phyloP scores from a whole-genome alignment of 169 alveolate genomes.

The Eimeria praecox region DNA sequence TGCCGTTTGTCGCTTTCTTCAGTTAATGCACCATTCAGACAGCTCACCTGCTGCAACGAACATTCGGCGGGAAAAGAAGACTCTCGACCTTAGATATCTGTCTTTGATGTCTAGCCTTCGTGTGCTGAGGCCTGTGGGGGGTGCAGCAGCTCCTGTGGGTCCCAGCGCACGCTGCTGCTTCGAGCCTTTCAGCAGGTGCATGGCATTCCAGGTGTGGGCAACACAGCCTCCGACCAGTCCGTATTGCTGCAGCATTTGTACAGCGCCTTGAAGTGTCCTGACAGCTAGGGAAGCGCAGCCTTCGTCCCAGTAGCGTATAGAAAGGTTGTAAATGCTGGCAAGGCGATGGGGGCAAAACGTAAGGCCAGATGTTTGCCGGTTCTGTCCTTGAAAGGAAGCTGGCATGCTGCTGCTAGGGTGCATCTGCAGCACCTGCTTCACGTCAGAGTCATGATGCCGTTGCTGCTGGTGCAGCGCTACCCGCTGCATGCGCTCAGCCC shows the following conservation, averaged over 20 bases:
- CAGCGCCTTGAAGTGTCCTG: constrained; percentile 36
- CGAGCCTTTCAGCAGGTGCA: constrained; percentile 48
- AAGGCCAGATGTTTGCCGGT: not conserved
- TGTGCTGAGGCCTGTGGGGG: constrained; percentile 14
- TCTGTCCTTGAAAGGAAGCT: not conserved
- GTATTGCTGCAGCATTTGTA: constrained; percentile 35
- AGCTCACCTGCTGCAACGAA: constrained; percentile 65
- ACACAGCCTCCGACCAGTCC: constrained; percentile 50
- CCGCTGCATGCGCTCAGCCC: constrained; percentile 53
- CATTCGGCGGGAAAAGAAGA: constrained; percentile 57
- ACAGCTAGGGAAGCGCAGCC: constrained; percentile 47
- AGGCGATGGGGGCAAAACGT: constrained; percentile 54
- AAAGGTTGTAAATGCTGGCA: constrained; percentile 62
- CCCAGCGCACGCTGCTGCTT: constrained; percentile 21
- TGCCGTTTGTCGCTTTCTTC: not conserved
- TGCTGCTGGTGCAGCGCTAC: not conserved
- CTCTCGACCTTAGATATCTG: constrained; percentile 62
- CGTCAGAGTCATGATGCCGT: not conserved
- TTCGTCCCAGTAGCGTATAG: constrained; percentile 67
- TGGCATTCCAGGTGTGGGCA: constrained; percentile 50
- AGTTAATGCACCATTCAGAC: not conserved
- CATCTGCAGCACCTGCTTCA: constrained; percentile 17
- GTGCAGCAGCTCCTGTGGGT: constrained; percentile 32
- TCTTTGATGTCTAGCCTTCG: constrained; percentile 27
- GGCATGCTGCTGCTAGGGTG: constrained; percentile 4